These are phyloP conservation scores for Carallia brachiata DNA, from an alignment of 345 rosid species.

Conservation along the genomic window DNA sequence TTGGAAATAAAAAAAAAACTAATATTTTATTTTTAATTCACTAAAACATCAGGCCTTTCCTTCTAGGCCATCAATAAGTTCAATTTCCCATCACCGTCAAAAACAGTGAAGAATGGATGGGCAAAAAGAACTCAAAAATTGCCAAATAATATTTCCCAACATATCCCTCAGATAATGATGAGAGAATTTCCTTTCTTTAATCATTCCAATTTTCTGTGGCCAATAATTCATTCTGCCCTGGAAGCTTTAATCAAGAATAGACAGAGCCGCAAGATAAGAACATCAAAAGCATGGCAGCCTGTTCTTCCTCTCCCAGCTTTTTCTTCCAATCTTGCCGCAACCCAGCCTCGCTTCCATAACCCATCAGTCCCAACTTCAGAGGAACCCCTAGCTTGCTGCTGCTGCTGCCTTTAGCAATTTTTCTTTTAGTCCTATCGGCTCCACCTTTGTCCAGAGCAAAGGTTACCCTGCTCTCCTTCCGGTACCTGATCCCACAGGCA, in stretches of 20 bases:
- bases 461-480: conserved; percentile 57
- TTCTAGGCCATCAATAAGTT: too few species aligned
- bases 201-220: background rate
- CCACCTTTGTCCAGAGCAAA: conserved; percentile 29
- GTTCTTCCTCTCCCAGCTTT: conserved; percentile 56
- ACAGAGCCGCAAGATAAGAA: conserved; percentile 47
- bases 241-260: conserved; percentile 16
- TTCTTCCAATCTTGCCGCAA: conserved; percentile 23
- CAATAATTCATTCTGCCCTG: background rate
- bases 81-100: too few species aligned
- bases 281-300: conserved; percentile 68
- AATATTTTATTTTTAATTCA: too few species aligned
- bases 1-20: too few species aligned
- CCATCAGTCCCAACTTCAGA: conserved; percentile 21
- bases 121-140: too few species aligned
- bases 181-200: background rate
- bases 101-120: too few species aligned
- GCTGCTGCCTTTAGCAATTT: background rate
- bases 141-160: too few species aligned
- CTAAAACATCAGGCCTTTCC: too few species aligned
- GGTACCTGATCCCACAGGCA: conserved; percentile 88
- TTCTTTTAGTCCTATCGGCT: conserved; percentile 22
- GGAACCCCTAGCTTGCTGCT: conserved; percentile 14
- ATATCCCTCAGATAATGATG: background rate
- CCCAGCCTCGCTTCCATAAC: conserved; percentile 8